These are phyloP conservation scores for Coniochaeta sp. DNA, from an alignment of 2,329 filamentous ascomycete genomes.

Conservation along the genomic window DNA sequence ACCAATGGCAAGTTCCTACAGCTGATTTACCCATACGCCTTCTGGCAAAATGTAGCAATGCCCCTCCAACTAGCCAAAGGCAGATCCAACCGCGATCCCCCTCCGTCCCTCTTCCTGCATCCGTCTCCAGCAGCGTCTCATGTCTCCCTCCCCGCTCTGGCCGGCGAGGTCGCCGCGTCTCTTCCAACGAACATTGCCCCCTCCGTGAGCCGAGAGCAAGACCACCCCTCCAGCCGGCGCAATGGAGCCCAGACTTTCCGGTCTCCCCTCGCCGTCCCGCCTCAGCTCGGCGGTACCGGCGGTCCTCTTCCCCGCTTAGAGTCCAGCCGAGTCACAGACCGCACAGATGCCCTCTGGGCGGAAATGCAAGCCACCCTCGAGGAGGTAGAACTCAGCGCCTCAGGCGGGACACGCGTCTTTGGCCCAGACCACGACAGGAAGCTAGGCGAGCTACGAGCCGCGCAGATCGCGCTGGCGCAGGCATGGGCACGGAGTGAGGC, in stretches of 20 bases:
- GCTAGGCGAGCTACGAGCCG: constrained; percentile 69
- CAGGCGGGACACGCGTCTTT: constrained; percentile 77
- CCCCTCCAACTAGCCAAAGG: constrained; percentile 31
- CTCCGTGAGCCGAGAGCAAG: not conserved
- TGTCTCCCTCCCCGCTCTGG: constrained; percentile 49
- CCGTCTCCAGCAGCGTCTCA: constrained; percentile 72
- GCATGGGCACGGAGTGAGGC: constrained; percentile 85
- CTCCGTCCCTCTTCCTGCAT: constrained; percentile 73
- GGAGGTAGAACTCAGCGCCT: constrained; percentile 84
- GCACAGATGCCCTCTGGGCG: constrained; percentile 83
- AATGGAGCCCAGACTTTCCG: not conserved
- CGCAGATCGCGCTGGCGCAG: constrained; percentile 88
- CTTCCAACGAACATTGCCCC: too few relatives aligned
- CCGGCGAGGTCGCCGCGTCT: constrained; percentile 14
- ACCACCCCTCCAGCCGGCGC: not conserved
- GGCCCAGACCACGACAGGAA: constrained; percentile 75
- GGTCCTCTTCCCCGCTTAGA: constrained; percentile 29
- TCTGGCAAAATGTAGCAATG: constrained; percentile 25
- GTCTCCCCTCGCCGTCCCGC: constrained; percentile 7
- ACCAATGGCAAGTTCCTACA: not conserved
- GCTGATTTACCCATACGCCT: not conserved
- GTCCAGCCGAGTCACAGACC: constrained; percentile 54
- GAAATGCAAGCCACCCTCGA: constrained; percentile 95
- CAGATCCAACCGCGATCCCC: constrained; percentile 47
- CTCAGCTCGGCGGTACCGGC: constrained; percentile 16